Evolutionary conservation across 2,329 filamentous ascomycete genomes (phyloP).

Genomic region (Calonectria ilicicola): DNA sequence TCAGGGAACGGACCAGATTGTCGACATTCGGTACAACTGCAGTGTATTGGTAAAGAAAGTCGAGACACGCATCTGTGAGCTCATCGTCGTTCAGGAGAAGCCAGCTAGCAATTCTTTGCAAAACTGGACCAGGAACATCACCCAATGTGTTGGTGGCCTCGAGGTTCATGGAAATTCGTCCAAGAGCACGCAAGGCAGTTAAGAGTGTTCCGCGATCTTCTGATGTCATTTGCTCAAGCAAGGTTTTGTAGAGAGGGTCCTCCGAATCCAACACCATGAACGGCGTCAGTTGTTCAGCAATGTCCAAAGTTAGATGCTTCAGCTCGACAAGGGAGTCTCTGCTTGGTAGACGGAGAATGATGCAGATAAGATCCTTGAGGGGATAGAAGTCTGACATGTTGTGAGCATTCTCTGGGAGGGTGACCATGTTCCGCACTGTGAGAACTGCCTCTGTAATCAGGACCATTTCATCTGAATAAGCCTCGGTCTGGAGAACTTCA

Average conservation of each 20-base stretch:
- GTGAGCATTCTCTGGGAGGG: constrained; percentile 86
- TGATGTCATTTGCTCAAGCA: constrained; percentile 74
- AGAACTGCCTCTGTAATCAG: constrained; percentile 88
- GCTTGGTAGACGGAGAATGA: constrained; percentile 82
- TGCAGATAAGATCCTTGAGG: constrained; percentile 84
- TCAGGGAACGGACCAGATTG: constrained; percentile 71
- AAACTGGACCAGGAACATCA: constrained; percentile 72
- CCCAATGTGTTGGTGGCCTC: constrained; percentile 82
- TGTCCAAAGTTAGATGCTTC: constrained; percentile 91
- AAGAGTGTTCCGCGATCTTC: constrained; percentile 86
- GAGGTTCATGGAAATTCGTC: constrained; percentile 88
- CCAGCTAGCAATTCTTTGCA: constrained; percentile 79
- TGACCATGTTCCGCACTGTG: constrained; percentile 96
- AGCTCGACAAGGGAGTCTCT: constrained; percentile 82
- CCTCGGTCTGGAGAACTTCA: constrained; percentile 78
- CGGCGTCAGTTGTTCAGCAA: constrained; percentile 89
- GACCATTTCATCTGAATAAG: constrained; percentile 77
- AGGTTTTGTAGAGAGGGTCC: constrained; percentile 82
- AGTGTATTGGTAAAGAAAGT: constrained; percentile 97
- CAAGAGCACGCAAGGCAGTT: constrained; percentile 83
- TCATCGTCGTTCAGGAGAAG: constrained; percentile 90
- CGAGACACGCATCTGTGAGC: constrained; percentile 86
- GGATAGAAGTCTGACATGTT: constrained; percentile 82
- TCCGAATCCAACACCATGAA: constrained; percentile 78
- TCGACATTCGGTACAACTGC: constrained; percentile 88